phyloP scores from a whole-genome alignment of 257 asterid genomes.

The Nicotiana noctiflora region DNA sequence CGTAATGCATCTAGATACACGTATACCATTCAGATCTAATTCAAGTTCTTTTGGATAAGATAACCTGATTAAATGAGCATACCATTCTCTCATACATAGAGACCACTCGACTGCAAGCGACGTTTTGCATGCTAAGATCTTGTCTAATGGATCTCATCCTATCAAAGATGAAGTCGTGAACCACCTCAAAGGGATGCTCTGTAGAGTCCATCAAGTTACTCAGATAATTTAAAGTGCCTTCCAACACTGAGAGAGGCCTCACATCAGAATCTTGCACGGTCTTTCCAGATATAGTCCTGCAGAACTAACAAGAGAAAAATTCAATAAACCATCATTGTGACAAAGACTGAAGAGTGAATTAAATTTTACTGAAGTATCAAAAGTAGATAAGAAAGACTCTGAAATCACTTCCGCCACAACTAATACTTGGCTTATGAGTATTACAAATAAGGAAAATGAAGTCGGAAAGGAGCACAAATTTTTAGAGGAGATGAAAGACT shows the following conservation, averaged over 20 bases:
- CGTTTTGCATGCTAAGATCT: slow-evolving; percentile 90
- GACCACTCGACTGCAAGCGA: slow-evolving; percentile 47
- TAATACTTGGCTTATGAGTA: background rate
- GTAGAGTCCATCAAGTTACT: slow-evolving; percentile 50
- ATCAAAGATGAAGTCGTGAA: slow-evolving; percentile 88
- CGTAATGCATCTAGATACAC: background rate
- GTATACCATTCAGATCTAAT: background rate
- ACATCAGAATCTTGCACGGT: slow-evolving; percentile 57
- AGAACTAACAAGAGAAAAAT: slow-evolving; percentile 44
- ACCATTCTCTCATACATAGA: slow-evolving; percentile 91
- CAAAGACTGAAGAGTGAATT: background rate
- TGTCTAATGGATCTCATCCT: slow-evolving; percentile 91
- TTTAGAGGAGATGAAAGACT: background rate
- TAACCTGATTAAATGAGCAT: slow-evolving; percentile 21
- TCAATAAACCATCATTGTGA: background rate
- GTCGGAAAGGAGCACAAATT: background rate
- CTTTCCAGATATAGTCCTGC: slow-evolving; percentile 76
- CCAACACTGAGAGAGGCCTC: slow-evolving; percentile 76
- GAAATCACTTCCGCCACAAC: background rate
- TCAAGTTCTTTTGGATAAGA: background rate
- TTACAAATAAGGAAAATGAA: too few species aligned
- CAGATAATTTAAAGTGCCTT: slow-evolving; percentile 63
- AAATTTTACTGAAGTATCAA: background rate
- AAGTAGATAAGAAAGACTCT: background rate
- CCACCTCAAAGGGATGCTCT: slow-evolving; percentile 64